Evolutionary conservation across 225 moss, liverwort and hornwort species (phyloP).

Genomic region (Polytrichum commune): DNA sequence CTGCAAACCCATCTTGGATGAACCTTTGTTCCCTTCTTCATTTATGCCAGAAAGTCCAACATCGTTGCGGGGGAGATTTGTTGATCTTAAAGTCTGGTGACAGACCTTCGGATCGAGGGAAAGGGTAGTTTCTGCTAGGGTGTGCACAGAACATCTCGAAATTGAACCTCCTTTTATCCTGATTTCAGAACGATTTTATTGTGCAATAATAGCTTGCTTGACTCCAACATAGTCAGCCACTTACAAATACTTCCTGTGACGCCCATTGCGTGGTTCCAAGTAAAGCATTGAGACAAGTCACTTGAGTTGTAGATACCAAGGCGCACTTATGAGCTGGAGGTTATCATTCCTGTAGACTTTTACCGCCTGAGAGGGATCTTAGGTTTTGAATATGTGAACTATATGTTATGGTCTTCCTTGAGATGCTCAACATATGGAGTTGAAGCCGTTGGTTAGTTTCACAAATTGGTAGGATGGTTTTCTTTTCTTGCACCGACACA

Average conservation of each 20-base stretch:
- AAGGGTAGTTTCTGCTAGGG: background rate
- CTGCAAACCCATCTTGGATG: background rate
- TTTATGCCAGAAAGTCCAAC: background rate
- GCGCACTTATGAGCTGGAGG: no score
- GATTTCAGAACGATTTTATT: no score
- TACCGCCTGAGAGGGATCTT: background rate
- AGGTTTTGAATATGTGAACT: background rate
- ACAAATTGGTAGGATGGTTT: background rate
- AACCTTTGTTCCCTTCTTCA: background rate
- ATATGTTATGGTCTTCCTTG: background rate
- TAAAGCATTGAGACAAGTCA: no score
- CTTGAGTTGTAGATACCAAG: no score
- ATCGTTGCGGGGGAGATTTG: background rate
- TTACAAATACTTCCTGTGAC: no score
- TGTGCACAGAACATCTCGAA: background rate
- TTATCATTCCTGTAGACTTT: no score
- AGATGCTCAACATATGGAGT: conserved; percentile 1
- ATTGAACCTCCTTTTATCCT: no score
- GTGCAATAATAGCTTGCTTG: no score
- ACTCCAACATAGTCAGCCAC: no score
- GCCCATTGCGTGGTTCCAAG: no score
- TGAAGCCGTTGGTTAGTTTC: background rate
- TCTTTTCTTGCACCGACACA: background rate
- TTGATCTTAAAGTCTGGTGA: background rate
- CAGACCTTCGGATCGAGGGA: background rate